These are phyloP conservation scores for Blastobotrys persicus DNA, from an alignment of 1,139 yeast genomes.

Conservation along the genomic window DNA sequence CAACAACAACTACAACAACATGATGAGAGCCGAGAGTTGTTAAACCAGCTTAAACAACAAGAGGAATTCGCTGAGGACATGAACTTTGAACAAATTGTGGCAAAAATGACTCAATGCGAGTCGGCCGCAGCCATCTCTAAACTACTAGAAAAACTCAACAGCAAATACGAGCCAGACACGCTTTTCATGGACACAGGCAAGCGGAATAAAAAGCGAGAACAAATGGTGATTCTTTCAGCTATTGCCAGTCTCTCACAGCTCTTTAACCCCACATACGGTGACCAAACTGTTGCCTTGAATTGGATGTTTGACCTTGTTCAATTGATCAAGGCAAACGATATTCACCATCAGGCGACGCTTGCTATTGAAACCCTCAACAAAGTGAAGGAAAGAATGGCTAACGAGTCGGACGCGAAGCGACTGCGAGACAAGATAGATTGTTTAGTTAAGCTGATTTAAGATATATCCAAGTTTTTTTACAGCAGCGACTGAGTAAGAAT, in stretches of 20 bases:
- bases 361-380: constrained; percentile 1
- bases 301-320: constrained; percentile 7
- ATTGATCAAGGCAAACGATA: constrained; percentile 7
- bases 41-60: too few species aligned
- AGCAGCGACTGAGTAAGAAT: background rate
- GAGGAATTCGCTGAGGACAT: background rate
- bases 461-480: background rate
- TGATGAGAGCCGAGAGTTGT: background rate
- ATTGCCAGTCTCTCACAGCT: constrained; percentile 8
- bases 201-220: constrained; percentile 3
- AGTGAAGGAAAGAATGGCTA: background rate
- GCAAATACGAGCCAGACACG: constrained; percentile 1
- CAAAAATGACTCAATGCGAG: constrained; percentile 3
- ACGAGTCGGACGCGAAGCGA: background rate
- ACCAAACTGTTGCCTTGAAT: background rate
- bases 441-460: constrained; percentile 5
- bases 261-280: background rate
- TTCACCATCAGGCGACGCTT: constrained; percentile 4
- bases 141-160: background rate
- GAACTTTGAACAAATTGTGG: background rate
- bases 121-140: background rate
- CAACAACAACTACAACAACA: background rate
- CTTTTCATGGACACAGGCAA: constrained; percentile 3
- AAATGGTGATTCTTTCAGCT: constrained; percentile 3
- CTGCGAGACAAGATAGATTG: constrained; percentile 3